Evolutionary conservation across 495 filamentous ascomycete species (phyloP).

Genomic region (Tuber calosporum): DNA sequence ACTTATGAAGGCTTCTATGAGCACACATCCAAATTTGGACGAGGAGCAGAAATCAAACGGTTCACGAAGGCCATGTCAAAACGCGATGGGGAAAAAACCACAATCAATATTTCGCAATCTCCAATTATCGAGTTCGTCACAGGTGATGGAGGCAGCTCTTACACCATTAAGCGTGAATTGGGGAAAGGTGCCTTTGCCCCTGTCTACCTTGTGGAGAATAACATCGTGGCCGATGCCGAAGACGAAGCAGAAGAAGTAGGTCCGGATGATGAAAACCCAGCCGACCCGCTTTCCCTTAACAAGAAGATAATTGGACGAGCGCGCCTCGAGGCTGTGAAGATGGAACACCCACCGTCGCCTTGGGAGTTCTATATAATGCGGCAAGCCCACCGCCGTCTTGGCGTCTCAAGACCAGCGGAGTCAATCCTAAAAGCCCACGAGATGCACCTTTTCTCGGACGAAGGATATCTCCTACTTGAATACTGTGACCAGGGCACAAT

Average conservation of each 20-base stretch:
- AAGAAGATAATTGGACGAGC: constrained; percentile 32
- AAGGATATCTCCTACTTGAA: constrained; percentile 79
- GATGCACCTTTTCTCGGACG: constrained; percentile 77
- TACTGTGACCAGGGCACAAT: constrained; percentile 86
- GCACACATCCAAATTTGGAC: constrained; percentile 54
- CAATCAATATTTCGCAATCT: constrained; percentile 49
- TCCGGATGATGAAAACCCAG: constrained; percentile 48
- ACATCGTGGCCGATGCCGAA: constrained; percentile 44
- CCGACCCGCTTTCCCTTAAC: constrained; percentile 42
- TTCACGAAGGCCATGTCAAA: constrained; percentile 61
- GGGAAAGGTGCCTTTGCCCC: constrained; percentile 91
- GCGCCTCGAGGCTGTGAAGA: constrained; percentile 76
- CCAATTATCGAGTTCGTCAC: constrained; percentile 65
- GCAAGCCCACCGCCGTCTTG: constrained; percentile 65
- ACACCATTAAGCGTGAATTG: constrained; percentile 77
- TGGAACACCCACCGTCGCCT: constrained; percentile 72
- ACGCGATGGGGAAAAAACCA: constrained; percentile 56
- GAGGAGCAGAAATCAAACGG: constrained; percentile 66
- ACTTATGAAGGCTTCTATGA: constrained; percentile 73
- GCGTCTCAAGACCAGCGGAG: constrained; percentile 58
- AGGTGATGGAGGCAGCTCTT: constrained; percentile 50
- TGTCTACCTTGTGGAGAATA: constrained; percentile 81
- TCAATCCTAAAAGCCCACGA: constrained; percentile 77
- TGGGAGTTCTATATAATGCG: constrained; percentile 99
- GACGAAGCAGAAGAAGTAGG: constrained; percentile 49